phyloP scores from a whole-genome alignment of 371 early-diverging fungal genomes.

The Parasitella parasitica region DNA sequence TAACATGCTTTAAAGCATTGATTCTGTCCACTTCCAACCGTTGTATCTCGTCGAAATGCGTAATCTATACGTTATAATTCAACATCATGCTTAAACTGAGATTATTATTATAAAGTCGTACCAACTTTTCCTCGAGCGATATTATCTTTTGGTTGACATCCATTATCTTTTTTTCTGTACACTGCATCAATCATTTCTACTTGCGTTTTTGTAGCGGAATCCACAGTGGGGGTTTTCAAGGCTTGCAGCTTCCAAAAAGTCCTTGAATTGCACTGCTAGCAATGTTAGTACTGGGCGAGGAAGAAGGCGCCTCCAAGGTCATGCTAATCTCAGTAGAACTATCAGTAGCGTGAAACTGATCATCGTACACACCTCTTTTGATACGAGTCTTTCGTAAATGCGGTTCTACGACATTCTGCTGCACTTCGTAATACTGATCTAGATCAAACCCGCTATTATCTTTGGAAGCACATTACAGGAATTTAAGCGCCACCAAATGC shows the following conservation, averaged over 20 bases:
- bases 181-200: constrained; percentile 52
- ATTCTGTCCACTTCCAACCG: constrained; percentile 55
- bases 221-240: background rate
- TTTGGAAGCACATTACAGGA: constrained; percentile 5
- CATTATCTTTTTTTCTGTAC: constrained; percentile 57
- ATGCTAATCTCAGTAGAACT: background rate
- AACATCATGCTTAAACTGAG: too few species aligned
- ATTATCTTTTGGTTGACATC: constrained; percentile 59
- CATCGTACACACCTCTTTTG: background rate
- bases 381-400: constrained; percentile 14
- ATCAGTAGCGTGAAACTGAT: background rate
- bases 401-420: constrained; percentile 15
- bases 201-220: constrained; percentile 1
- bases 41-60: constrained; percentile 60
- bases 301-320: constrained; percentile 5
- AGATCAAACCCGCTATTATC: background rate
- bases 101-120: too few species aligned
- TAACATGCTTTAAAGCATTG: constrained; percentile 53
- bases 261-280: background rate
- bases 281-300: background rate
- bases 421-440: constrained; percentile 6
- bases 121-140: constrained; percentile 61
- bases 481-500: constrained; percentile 7
- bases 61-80: constrained; percentile 47
- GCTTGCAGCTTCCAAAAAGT: background rate